Evolutionary conservation across 1,284 basidiomycete genomes (phyloP), one percentile per base, ranked within the genome.

Genomic region (Leucoagaricus sp.): DNA sequence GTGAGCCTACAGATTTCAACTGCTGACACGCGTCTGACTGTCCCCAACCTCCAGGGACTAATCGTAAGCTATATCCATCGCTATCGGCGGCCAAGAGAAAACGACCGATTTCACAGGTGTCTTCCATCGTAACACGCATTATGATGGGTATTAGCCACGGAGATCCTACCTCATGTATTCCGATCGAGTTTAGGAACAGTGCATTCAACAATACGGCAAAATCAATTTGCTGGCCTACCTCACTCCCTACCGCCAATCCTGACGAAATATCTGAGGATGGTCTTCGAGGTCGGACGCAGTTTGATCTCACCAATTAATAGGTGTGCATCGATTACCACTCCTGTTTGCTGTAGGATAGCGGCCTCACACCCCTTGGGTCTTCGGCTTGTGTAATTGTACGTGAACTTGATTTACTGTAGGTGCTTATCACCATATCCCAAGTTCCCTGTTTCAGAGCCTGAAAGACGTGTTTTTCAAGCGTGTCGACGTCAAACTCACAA

Each of bases 131-230:
- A 36, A 36, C 29, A 26, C 49, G 49, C 10, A 42, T 51, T n/a
- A 38, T 36, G 9, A 51, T 41, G 15, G 49, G 49, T 12, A 51
- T 31, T 13, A 51, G 49, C 49, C 49, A 51, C 38, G 49, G 49
- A 29, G 49, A 51, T 21, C 26, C 49, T 10, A 17, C 15, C 9
- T 28, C 49, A 28, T 51, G 25, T 12, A 51, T 53, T 34, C 40
- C 50, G 10, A 21, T 53, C 12, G 50, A 53, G 21, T 42, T 42
- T 21, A 19, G 41, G 15, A n/a, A 42, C 21, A 33, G 40, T 13
- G 13, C 19, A 23, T 31, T 52, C 28, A 52, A 38, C 26, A 23
- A 44, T 26, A 13, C 36, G 17, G 19, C 41, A 34, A 53, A 45
- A 25, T 38, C 17, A n/a, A 33, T 33, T n/a, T 29, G 15, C 34